phyloP scores from a whole-genome alignment of 2,329 filamentous ascomycete genomes.

The Teratosphaeria nubilosa region DNA sequence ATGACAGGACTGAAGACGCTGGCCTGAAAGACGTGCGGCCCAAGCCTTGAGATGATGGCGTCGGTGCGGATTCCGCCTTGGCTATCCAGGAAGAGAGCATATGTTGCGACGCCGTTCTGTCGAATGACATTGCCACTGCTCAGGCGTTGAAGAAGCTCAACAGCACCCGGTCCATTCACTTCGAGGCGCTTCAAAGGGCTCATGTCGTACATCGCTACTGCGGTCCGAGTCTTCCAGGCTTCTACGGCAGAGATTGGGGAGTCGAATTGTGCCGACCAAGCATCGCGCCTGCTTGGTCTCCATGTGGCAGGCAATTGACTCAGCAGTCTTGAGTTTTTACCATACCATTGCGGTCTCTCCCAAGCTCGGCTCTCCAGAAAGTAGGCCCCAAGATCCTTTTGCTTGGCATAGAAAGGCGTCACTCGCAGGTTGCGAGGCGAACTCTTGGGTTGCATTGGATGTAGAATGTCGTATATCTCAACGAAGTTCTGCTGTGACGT shows the following conservation, averaged over 20 bases:
- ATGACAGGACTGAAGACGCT: conserved; percentile 48
- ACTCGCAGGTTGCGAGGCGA: conserved; percentile 50
- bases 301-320: conserved; percentile 43
- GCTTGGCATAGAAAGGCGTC: conserved; percentile 48
- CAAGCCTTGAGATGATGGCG: conserved; percentile 45
- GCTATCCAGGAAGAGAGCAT: conserved; percentile 46
- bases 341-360: conserved; percentile 56
- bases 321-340: conserved; percentile 45
- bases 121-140: conserved; percentile 42
- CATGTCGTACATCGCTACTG: conserved; percentile 54
- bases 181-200: conserved; percentile 50
- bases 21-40: conserved; percentile 43
- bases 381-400: conserved; percentile 46
- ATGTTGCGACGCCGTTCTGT: conserved; percentile 42
- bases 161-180: conserved; percentile 47
- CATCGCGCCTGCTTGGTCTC: conserved; percentile 46
- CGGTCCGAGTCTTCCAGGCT: conserved; percentile 55
- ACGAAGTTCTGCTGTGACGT: conserved; percentile 53
- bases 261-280: conserved; percentile 49
- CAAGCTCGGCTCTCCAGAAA: conserved; percentile 52
- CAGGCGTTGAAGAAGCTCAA: conserved; percentile 44
- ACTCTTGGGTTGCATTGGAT: conserved; percentile 48
- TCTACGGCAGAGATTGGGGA: conserved; percentile 51
- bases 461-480: conserved; percentile 55
- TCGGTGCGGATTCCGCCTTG: conserved; percentile 48